phyloP scores from a whole-genome alignment of 2,329 filamentous ascomycete species.

The Alternaria postmessia region DNA sequence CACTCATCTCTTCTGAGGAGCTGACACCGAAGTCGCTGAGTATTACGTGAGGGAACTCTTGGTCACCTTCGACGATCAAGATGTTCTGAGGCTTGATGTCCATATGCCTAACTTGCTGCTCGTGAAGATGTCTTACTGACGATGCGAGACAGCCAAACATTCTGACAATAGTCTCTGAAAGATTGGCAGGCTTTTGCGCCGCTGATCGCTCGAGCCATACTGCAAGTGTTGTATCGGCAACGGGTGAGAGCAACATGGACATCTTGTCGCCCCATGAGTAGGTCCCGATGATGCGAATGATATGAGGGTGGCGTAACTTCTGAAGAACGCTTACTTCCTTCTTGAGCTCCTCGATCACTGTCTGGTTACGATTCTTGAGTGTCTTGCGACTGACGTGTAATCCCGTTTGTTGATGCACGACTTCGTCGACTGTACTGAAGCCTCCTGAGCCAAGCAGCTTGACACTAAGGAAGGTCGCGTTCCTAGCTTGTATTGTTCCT shows the following conservation, averaged over 20 bases:
- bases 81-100: constrained; percentile 53
- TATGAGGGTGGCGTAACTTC: constrained; percentile 50
- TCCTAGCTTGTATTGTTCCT: constrained; percentile 9
- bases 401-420: constrained; percentile 46
- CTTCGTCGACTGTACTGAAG: constrained; percentile 51
- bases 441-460: constrained; percentile 48
- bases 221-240: constrained; percentile 48
- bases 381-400: constrained; percentile 48
- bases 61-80: constrained; percentile 41
- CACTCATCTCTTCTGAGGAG: constrained; percentile 33
- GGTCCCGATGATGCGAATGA: constrained; percentile 50
- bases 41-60: constrained; percentile 45
- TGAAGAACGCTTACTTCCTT: constrained; percentile 49
- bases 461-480: constrained; percentile 43
- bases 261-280: constrained; percentile 49
- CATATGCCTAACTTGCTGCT: constrained; percentile 49
- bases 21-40: constrained; percentile 51
- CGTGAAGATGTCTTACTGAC: constrained; percentile 48
- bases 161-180: constrained; percentile 37
- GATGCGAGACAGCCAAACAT: constrained; percentile 50
- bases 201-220: constrained; percentile 42
- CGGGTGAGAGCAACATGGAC: constrained; percentile 48
- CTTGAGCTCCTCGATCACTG: constrained; percentile 43
- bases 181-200: constrained; percentile 30
- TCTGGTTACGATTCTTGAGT: constrained; percentile 46